phyloP scores from a whole-genome alignment of 495 filamentous ascomycete species.

The Bacidia rubella region DNA sequence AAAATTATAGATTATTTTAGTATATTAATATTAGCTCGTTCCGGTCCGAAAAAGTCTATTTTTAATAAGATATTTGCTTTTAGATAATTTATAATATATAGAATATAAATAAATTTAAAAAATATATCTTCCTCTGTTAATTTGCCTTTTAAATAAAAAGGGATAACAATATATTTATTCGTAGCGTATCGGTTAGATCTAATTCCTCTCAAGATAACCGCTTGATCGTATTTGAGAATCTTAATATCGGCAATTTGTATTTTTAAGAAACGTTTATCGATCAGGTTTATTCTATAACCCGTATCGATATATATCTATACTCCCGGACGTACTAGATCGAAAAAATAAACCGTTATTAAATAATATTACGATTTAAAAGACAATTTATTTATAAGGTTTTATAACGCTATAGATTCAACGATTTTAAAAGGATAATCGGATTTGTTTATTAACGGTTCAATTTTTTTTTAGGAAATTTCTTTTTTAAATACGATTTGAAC shows the following conservation, averaged over 20 bases:
- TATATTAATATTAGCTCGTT: neutral
- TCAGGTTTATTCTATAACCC: constrained; percentile 7
- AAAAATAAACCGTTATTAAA: neutral
- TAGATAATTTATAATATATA: neutral
- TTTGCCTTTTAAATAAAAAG: neutral
- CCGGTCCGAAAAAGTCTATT: neutral
- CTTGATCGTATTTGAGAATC: neutral
- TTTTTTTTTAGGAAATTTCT: neutral
- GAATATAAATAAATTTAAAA: neutral
- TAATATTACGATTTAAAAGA: neutral
- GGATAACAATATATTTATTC: neutral
- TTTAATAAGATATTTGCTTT: neutral
- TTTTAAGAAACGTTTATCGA: neutral
- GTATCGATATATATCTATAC: constrained; percentile 11
- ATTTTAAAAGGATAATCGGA: neutral
- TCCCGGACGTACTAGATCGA: neutral
- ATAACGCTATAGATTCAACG: neutral
- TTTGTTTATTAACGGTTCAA: neutral
- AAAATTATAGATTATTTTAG: neutral
- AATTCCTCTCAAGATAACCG: neutral
- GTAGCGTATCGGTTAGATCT: neutral
- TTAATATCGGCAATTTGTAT: too few species aligned
- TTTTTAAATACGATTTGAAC: neutral
- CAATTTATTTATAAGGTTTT: neutral
- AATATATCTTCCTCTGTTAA: neutral